phyloP scores from a whole-genome alignment of 1,284 basidiomycete species.

The Acaromyces ingoldii region DNA sequence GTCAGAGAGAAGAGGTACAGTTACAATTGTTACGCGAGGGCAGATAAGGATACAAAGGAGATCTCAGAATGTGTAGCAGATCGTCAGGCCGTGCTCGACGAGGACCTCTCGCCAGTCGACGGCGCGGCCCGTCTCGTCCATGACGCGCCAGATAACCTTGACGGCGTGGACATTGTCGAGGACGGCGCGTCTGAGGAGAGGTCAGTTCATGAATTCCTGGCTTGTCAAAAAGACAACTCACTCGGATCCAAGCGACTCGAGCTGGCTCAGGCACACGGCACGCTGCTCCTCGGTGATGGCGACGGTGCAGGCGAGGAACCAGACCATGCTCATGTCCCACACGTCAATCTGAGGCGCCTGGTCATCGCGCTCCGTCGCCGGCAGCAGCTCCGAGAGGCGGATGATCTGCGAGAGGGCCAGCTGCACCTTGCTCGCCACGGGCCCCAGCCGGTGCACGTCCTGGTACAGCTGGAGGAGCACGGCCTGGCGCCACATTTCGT shows the following conservation, averaged over 20 bases:
- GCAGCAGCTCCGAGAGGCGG: constrained; percentile 18
- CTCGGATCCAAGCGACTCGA: constrained; percentile 27
- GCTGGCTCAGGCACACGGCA: constrained; percentile 21
- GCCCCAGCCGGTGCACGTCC: constrained; percentile 24
- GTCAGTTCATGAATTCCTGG: background rate
- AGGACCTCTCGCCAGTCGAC: constrained; percentile 31
- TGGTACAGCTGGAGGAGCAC: constrained; percentile 24
- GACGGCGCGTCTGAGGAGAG: constrained; percentile 9
- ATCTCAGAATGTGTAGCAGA: constrained; percentile 4
- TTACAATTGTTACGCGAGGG: no score
- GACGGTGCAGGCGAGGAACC: constrained; percentile 28
- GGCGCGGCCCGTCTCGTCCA: constrained; percentile 24
- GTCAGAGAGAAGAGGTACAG: no score
- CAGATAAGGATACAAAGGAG: no score
- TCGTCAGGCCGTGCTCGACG: background rate
- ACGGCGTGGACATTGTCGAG: constrained; percentile 29
- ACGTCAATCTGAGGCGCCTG: constrained; percentile 13
- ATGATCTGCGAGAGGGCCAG: constrained; percentile 29
- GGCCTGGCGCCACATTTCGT: constrained; percentile 33
- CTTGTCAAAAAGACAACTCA: background rate
- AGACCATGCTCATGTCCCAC: constrained; percentile 38
- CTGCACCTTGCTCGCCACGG: constrained; percentile 22
- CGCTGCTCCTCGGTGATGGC: constrained; percentile 20
- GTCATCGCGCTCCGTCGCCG: background rate
- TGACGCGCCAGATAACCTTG: constrained; percentile 20